Evolutionary conservation across 176 grass and related monocot species (phyloP).

Genomic region (Oryza officinalis): DNA sequence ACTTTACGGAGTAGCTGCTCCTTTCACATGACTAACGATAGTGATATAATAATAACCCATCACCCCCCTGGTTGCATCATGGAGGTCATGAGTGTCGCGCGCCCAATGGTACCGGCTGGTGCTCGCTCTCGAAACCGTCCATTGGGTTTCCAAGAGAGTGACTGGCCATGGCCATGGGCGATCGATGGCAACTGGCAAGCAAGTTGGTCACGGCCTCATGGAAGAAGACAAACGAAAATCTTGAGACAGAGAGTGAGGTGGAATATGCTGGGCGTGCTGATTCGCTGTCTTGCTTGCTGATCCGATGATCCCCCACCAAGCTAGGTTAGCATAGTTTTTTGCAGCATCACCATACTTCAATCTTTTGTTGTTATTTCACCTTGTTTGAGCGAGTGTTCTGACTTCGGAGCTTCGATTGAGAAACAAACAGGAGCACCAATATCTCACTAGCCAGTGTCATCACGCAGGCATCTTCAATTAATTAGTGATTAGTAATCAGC

Average conservation of each 20-base stretch:
- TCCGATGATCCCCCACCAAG: not conserved
- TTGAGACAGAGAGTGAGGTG: not conserved
- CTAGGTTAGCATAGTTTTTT: no score
- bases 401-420: not conserved
- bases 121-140: not conserved
- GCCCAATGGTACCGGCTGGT: no score
- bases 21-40: constrained; percentile 9
- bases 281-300: not conserved
- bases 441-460: not conserved
- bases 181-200: not conserved
- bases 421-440: not conserved
- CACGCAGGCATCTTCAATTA: not conserved
- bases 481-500: not conserved
- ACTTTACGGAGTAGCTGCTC: not conserved
- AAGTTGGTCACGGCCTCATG: not conserved
- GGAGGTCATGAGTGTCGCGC: not conserved
- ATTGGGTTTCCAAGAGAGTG: not conserved
- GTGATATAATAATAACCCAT: not conserved
- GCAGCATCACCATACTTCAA: no score
- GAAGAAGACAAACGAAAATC: not conserved
- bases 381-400: not conserved
- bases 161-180: not conserved
- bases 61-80: not conserved
- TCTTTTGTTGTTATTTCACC: not conserved
- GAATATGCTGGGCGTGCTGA: not conserved